These are phyloP conservation scores for Heterobasidion parviporum DNA, from an alignment of 1,284 basidiomycete species.

Conservation along the genomic window DNA sequence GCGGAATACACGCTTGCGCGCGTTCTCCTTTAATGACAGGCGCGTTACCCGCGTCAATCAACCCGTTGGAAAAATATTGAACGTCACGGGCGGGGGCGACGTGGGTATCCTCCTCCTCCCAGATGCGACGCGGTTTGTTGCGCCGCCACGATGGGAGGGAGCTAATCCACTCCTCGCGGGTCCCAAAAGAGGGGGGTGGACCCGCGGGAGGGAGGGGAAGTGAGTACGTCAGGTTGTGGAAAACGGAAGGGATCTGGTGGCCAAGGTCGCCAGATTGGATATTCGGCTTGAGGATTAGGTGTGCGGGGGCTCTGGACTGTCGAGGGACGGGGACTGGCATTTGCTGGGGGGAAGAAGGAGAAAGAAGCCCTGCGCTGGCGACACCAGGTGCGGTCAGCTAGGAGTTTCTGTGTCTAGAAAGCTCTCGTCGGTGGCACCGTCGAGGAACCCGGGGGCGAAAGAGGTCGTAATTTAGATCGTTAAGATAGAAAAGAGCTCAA, in stretches of 20 bases:
- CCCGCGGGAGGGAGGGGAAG: constrained; percentile 50
- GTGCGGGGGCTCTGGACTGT: constrained; percentile 44
- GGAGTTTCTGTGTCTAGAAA: constrained; percentile 3
- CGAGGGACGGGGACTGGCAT: constrained; percentile 79
- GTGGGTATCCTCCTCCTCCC: constrained; percentile 42
- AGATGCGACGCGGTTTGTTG: constrained; percentile 54
- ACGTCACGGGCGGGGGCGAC: constrained; percentile 9
- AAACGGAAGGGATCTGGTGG: constrained; percentile 31
- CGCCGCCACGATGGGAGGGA: constrained; percentile 63
- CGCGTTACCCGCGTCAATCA: constrained; percentile 55
- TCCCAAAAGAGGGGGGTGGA: constrained; percentile 52
- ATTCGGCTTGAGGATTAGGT: constrained; percentile 53
- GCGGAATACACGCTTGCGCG: constrained; percentile 77
- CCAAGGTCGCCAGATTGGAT: constrained; percentile 30
- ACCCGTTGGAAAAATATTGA: constrained; percentile 65
- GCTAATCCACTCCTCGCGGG: constrained; percentile 64
- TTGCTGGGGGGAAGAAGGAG: constrained; percentile 34
- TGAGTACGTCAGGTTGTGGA: constrained; percentile 45
- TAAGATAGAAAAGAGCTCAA: constrained; percentile 19
- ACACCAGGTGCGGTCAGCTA: constrained; percentile 24
- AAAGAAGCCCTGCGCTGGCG: constrained; percentile 28
- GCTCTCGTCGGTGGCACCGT: constrained; percentile 4
- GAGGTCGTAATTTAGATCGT: constrained; percentile 43
- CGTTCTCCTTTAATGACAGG: constrained; percentile 73
- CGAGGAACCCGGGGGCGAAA: constrained; percentile 13